Base-by-base conservation (phyloP, 352 stramenopile genomes). In the Phytopythium kandeliae region DNA sequence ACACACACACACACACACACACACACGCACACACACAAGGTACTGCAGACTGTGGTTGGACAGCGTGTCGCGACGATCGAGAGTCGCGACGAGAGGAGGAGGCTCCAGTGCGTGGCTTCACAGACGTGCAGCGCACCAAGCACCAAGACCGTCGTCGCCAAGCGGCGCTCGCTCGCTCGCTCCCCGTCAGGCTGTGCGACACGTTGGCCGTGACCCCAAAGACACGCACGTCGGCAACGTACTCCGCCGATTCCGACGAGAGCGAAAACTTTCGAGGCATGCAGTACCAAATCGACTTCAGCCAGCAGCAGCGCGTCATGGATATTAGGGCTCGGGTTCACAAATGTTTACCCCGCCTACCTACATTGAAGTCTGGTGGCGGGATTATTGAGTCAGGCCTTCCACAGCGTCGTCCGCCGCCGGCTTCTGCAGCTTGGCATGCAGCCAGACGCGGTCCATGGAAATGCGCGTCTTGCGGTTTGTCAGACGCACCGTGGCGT, bases 371-470 rank as follows among this genome's bases (percentile, higher is more conserved):
- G n/a, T 17, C 2, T 28, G 5, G 15, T 31, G 4, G 28, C 4
- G 28, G 4, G 9, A 31, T 9, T 31, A 13, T 13, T 7, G 31
- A 16, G 31, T 11, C 6, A 35, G 7, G 10, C 31, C 31, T 35
- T 35, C 15, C 10, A 35, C 6, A 35, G 31, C 15, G 31, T 15
- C 24, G 7, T 38, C 37, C 17, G 5, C 31, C 6, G 44, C 15
- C 6, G 68, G 58, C 54, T 89, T 92, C 38, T 62, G 56, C 19
- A 82, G 73, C 62, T 89, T 92, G 16, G 74, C 81, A 47, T 92
- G 78, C 49, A 92, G 48, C 76, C 77, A 92, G 22, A 92, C 81
- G 48, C 81, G 76, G 55, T 92, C 73, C 81, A 92, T 92, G 25
- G 62, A 64, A 37, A 85, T 64, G 35, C 60, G 38, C 26, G 83